Evolutionary conservation across 495 filamentous ascomycete genomes (phyloP), one percentile per base, ranked within the genome.

Genomic region (Podospora conica): DNA sequence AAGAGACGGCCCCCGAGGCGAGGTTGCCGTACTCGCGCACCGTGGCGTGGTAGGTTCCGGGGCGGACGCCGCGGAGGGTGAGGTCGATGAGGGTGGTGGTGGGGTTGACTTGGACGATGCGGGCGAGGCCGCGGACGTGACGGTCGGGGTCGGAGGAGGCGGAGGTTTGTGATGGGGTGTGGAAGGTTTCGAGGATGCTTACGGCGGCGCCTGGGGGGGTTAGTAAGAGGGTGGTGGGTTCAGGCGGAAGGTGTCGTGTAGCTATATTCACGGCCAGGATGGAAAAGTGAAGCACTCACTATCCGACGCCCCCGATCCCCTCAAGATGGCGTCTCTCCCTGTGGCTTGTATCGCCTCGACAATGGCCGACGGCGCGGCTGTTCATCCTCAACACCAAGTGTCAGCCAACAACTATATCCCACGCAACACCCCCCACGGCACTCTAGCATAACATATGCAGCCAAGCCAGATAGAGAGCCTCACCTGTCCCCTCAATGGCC

Each of bases 171-270:
- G 68, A 55, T 71, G 70, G 23, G 55, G 76, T 64, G 60, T 87
- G 83, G 77, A 96, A 94, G 27, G 92, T 96, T 80, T 98, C 94
- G 67, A 98, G 88, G 74, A 98, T 98, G 77, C 92, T 96, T 33
- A 98, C 95, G 33, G 95, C 95, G 23, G 94, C 93, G 74, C 86
- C 92, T 95, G 74, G 57, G 28, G n/a, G 48, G 27, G 27, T 21
- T 60, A 61, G 12, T 24, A 57, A 27, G 29, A 18, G 10, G n/a
- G 21, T 63, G 22, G 24, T 20, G 53, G 15, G 18, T 48, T 48
- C 11, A 1, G 5, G 6, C 0, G 4, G 33, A 7, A 0, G 15
- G n/a, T 48, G 33, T 48, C 0, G 6, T 48, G 33, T 48, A 9
- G 40, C 7, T 48, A n/a, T n/a, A n/a, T n/a, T n/a, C n/a, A 59